These are phyloP conservation scores for Eimeria tenella DNA, from an alignment of 169 alveolate species.

Conservation along the genomic window DNA sequence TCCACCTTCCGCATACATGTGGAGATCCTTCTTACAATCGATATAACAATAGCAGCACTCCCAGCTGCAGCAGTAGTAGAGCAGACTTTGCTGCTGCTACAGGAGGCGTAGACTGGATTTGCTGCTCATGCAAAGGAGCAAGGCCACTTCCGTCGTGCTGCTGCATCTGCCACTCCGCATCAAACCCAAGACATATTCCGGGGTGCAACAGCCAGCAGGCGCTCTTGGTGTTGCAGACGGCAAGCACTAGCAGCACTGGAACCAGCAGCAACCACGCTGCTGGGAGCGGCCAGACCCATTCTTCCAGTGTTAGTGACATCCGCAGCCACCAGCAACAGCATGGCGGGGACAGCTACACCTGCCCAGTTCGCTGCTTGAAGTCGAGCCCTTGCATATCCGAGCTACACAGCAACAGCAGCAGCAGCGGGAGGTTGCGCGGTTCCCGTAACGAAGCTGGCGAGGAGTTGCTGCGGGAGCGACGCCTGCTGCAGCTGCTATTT, in stretches of 20 bases:
- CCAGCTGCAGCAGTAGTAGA: conserved; percentile 27
- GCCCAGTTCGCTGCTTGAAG: not conserved
- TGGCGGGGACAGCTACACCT: not conserved
- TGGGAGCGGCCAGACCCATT: not conserved
- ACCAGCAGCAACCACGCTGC: not conserved
- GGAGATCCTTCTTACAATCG: not conserved
- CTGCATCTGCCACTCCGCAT: conserved; percentile 36
- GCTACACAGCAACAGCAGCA: conserved; percentile 14
- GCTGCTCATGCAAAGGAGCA: conserved; percentile 41
- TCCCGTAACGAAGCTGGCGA: conserved; percentile 33
- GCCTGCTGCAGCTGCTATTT: conserved; percentile 42
- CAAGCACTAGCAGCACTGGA: conserved; percentile 2
- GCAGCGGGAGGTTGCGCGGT: conserved; percentile 14
- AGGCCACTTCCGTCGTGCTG: conserved; percentile 31
- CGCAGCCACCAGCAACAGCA: conserved; percentile 46
- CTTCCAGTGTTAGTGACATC: conserved; percentile 12
- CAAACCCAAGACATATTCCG: not conserved
- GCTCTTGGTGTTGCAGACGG: not conserved
- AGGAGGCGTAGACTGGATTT: not conserved
- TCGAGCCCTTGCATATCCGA: conserved; percentile 44
- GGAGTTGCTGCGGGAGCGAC: conserved; percentile 41
- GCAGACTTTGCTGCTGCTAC: not conserved
- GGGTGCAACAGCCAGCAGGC: conserved; percentile 23
- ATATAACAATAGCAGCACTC: not conserved
- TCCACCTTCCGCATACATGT: not conserved